Percentiles rank a stretch among this genome's conserved stretches.
Evolutionary conservation across 2,329 filamentous ascomycete species (phyloP).

Genomic region (Blastomyces parvus): DNA sequence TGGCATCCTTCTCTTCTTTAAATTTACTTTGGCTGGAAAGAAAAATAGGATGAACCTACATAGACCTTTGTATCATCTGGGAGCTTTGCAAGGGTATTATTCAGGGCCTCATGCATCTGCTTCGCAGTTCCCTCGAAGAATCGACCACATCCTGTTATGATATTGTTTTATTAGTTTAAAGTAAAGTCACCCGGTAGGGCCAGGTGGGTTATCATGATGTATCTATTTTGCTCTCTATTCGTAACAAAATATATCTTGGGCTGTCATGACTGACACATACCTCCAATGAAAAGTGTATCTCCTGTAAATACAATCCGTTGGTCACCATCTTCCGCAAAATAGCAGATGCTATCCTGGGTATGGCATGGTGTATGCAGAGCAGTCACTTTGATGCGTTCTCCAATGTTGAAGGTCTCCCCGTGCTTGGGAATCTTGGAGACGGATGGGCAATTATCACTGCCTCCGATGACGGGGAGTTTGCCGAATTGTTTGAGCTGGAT

Average conservation of each 20-base stretch:
- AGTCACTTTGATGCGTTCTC: constrained; percentile 66
- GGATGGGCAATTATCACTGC: constrained; percentile 72
- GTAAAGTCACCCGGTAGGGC: neutral
- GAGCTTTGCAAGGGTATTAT: constrained; percentile 67
- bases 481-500: constrained; percentile 48
- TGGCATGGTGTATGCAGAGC: constrained; percentile 95
- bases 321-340: constrained; percentile 68
- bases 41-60: constrained; percentile 42
- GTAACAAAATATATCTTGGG: neutral
- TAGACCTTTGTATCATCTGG: constrained; percentile 90
- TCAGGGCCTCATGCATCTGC: constrained; percentile 90
- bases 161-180: constrained; percentile 7
- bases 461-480: constrained; percentile 54
- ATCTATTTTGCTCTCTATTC: neutral
- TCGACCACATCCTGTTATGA: constrained; percentile 64
- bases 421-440: constrained; percentile 70
- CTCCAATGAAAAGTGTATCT: constrained; percentile 90
- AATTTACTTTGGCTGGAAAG: neutral
- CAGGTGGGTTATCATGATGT: neutral
- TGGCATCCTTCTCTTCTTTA: neutral
- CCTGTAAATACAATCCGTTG: constrained; percentile 82
- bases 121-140: constrained; percentile 88
- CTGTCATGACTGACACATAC: constrained; percentile 37
- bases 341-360: constrained; percentile 98
- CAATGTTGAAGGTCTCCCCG: constrained; percentile 70